phyloP scores from a whole-genome alignment of 2,329 filamentous ascomycete genomes.

The Aureobasidium sp. region DNA sequence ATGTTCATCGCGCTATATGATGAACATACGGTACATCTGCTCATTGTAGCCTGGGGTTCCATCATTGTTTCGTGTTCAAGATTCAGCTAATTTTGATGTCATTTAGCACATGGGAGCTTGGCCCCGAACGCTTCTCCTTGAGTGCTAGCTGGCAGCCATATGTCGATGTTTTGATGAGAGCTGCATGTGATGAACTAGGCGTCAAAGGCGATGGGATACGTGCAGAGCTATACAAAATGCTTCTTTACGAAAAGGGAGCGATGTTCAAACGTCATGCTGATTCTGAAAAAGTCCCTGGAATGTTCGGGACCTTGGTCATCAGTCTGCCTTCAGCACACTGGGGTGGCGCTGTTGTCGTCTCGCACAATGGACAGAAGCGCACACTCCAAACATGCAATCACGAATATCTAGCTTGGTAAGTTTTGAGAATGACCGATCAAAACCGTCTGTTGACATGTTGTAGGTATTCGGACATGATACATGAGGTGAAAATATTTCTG shows the following conservation, averaged over 20 bases:
- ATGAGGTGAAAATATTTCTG: constrained; percentile 35
- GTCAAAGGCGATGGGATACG: constrained; percentile 8
- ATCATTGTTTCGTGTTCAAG: no score
- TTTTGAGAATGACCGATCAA: constrained; percentile 1
- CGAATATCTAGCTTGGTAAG: constrained; percentile 30
- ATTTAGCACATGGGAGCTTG: constrained; percentile 27
- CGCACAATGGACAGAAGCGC: constrained; percentile 12
- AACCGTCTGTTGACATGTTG: neutral
- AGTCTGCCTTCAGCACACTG: constrained; percentile 21
- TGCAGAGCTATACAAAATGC: constrained; percentile 23
- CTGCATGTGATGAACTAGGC: constrained; percentile 18
- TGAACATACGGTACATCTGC: no score
- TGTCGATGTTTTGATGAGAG: constrained; percentile 19
- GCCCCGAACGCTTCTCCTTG: constrained; percentile 21
- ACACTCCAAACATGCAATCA: constrained; percentile 24
- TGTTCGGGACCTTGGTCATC: constrained; percentile 24
- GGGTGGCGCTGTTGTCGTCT: constrained; percentile 21
- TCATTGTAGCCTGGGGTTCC: no score
- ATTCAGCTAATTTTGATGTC: neutral
- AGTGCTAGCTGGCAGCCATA: constrained; percentile 21
- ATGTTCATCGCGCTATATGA: no score
- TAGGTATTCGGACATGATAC: constrained; percentile 49
- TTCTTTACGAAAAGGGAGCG: constrained; percentile 23
- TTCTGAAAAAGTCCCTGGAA: constrained; percentile 20
- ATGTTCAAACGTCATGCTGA: constrained; percentile 22